Evolutionary conservation across 306 rosid genomes (phyloP).

Genomic region (Cyclanthera cordifolia): DNA sequence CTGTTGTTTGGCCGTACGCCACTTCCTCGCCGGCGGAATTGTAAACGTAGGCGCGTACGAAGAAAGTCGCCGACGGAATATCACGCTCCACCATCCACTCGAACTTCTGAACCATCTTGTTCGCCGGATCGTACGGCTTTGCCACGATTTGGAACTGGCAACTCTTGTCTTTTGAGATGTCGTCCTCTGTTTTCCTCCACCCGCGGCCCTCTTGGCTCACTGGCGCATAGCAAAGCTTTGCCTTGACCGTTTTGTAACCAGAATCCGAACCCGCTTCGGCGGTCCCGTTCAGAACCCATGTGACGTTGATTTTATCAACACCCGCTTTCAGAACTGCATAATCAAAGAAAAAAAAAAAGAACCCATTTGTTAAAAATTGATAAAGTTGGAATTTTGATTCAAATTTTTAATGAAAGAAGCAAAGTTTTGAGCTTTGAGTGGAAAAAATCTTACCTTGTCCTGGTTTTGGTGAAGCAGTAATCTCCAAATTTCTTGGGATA

Average conservation of each 20-base stretch:
- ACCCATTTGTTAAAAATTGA: background rate
- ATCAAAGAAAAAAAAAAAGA: background rate
- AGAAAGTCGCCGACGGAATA: slow-evolving; percentile 57
- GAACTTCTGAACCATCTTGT: slow-evolving; percentile 32
- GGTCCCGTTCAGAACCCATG: slow-evolving; percentile 50
- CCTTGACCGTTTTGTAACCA: slow-evolving; percentile 45
- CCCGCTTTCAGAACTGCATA: slow-evolving; percentile 59
- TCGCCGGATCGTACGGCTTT: slow-evolving; percentile 39
- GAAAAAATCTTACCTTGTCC: slow-evolving; percentile 40
- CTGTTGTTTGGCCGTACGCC: slow-evolving; percentile 59
- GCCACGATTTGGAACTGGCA: slow-evolving; percentile 43
- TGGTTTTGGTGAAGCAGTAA: slow-evolving; percentile 51
- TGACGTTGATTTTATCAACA: slow-evolving; percentile 40
- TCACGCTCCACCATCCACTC: slow-evolving; percentile 38
- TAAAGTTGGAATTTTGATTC: background rate
- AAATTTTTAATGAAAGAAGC: no score
- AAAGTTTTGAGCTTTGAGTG: background rate
- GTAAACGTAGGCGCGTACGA: slow-evolving; percentile 65
- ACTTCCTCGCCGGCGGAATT: slow-evolving; percentile 36
- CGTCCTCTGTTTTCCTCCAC: slow-evolving; percentile 80
- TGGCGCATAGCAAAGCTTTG: slow-evolving; percentile 70
- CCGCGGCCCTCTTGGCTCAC: slow-evolving; percentile 68
- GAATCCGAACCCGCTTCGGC: slow-evolving; percentile 43
- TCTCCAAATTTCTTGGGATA: slow-evolving; percentile 36
- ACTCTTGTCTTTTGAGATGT: slow-evolving; percentile 58